Base-by-base conservation (phyloP, 345 rosid genomes). In the Acer saccharum region DNA sequence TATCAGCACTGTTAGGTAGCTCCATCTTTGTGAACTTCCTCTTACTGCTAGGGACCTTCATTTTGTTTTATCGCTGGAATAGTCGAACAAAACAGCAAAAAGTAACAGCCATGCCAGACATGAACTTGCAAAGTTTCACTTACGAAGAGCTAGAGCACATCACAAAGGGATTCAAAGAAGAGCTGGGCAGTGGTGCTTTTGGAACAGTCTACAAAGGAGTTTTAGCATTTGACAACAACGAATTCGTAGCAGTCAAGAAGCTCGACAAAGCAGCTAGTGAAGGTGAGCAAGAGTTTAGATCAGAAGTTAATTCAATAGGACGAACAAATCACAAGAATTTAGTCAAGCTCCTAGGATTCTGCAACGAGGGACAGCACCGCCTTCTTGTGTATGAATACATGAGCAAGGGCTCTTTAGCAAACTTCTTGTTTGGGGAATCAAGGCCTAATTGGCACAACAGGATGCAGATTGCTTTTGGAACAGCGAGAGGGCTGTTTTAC, bases 311-410 rank as follows among this genome's bases (percentile, higher is more conserved):
- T 10, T 67, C 76, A 16, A 80, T 86, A 29, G 78, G 83, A 50
- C 58, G 78, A 48, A 86, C 85, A 10, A 80, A 84, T 65, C 85
- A 86, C 79, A 84, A 68, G 84, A 84, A 86, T 61, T 57, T 86
- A 20, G 86, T 80, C 6, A 52, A 61, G 63, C 69, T 86, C 18
- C 79, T 76, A 21, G 89, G 89, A 25, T 84, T 75, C 79, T 80
- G 86, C 80, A 76, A 77, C 0, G 83, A 86, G 52, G 84, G 78
- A 18, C 77, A 78, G 39, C 68, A 84, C 65, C 77, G 89, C 23
- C 75, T 80, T 44, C 75, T 84, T 25, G 84, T 82, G 29, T 81
- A 87, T 46, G 85, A 82, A 68, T 83, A 66, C 74, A 61, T 83
- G 86, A 81, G 78, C 64, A 60, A 79, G n/a, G 78, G 78, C 32